These are phyloP conservation scores for Aspergillus melleus DNA, from an alignment of 2,329 filamentous ascomycete genomes.

Conservation along the genomic window DNA sequence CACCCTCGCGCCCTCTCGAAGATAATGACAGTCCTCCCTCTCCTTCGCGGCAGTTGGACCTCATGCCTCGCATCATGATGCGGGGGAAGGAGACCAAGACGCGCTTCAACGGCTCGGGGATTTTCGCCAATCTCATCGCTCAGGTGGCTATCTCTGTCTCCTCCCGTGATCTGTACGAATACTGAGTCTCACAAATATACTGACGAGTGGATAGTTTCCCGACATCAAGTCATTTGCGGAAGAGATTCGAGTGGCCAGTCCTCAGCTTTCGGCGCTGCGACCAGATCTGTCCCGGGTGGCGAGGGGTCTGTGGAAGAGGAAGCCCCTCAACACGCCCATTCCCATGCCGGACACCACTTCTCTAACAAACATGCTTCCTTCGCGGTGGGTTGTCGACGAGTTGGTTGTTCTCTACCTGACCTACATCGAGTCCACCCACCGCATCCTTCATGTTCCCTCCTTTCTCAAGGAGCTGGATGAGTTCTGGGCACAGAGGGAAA, in stretches of 20 bases:
- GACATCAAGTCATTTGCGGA: conserved; percentile 39
- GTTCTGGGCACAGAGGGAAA: conserved; percentile 34
- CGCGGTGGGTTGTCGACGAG: conserved; percentile 36
- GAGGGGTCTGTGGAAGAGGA: conserved; percentile 31
- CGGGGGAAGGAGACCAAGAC: conserved; percentile 41
- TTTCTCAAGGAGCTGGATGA: conserved; percentile 40
- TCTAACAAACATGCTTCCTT: conserved; percentile 36
- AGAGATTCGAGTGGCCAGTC: conserved; percentile 37
- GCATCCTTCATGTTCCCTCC: conserved; percentile 42
- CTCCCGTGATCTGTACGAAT: not conserved
- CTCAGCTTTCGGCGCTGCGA: conserved; percentile 35
- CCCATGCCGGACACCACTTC: conserved; percentile 30
- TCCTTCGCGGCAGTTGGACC: conserved; percentile 33
- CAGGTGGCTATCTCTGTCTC: conserved; percentile 29
- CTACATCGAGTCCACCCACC: conserved; percentile 41
- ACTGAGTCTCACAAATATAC: not conserved
- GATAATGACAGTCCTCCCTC: conserved; percentile 25
- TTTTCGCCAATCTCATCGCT: conserved; percentile 39
- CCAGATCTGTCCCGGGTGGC: conserved; percentile 36
- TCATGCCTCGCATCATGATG: conserved; percentile 37
- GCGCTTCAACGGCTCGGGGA: conserved; percentile 43
- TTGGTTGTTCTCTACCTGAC: conserved; percentile 40
- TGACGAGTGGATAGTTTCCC: conserved; percentile 34
- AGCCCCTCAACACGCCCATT: conserved; percentile 30
- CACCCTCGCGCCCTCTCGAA: conserved; percentile 10